These are phyloP conservation scores for Boechera divaricarpa DNA, from an alignment of 345 rosid genomes.

Conservation along the genomic window DNA sequence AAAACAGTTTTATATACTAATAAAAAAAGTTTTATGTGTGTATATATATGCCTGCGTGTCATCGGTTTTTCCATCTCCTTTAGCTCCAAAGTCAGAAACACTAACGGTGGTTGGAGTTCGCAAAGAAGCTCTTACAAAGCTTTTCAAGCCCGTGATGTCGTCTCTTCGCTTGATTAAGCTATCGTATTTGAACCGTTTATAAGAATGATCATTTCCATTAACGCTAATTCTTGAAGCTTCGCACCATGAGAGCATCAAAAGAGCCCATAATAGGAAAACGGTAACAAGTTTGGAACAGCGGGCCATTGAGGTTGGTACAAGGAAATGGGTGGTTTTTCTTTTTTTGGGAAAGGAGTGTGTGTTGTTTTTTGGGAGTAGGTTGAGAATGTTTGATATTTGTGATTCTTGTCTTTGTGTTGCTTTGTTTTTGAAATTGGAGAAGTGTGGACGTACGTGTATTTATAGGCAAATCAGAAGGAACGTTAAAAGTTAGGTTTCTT, in stretches of 20 bases:
- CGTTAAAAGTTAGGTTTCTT: constrained; percentile 33
- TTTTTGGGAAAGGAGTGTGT: not conserved
- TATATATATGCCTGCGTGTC: constrained; percentile 56
- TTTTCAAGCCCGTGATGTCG: constrained; percentile 24
- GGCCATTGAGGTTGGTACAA: constrained; percentile 35
- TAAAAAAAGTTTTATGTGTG: too few relatives aligned
- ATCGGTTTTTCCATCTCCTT: constrained; percentile 59
- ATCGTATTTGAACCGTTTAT: constrained; percentile 33
- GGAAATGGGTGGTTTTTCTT: not conserved
- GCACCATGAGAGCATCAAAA: constrained; percentile 30
- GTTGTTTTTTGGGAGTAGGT: not conserved
- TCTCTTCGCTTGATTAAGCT: constrained; percentile 39
- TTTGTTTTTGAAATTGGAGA: constrained; percentile 19
- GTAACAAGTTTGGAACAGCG: constrained; percentile 24
- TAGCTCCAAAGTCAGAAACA: constrained; percentile 66
- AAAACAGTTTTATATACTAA: not conserved
- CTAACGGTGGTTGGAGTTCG: constrained; percentile 29
- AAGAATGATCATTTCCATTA: constrained; percentile 34
- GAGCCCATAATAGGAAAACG: constrained; percentile 15
- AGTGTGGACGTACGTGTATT: constrained; percentile 32
- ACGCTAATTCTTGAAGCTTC: constrained; percentile 38
- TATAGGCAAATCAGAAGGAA: constrained; percentile 42
- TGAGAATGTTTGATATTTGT: constrained; percentile 29
- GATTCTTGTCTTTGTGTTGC: constrained; percentile 38
- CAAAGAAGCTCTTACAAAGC: constrained; percentile 20